These are phyloP conservation scores for Lentinus brumalis DNA, from an alignment of 768 basidiomycete species.

Conservation along the genomic window DNA sequence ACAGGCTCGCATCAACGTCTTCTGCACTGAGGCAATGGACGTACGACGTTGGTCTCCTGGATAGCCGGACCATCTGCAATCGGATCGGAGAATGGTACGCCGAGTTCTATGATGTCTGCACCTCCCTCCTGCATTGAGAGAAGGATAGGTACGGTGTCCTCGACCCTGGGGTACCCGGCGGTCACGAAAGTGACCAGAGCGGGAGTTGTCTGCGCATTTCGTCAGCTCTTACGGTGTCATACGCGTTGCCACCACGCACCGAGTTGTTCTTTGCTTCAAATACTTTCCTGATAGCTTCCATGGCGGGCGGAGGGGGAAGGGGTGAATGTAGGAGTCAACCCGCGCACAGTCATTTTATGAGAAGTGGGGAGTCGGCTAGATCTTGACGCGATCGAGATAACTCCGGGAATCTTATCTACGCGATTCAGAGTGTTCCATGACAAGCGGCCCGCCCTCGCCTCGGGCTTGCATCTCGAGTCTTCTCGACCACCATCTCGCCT, in stretches of 20 bases:
- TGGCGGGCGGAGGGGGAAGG: constrained; percentile 31
- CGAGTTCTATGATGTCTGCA: constrained; percentile 92
- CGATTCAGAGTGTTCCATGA: no score
- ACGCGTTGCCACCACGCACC: constrained; percentile 36
- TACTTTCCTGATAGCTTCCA: constrained; percentile 72
- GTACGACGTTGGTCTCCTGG: constrained; percentile 90
- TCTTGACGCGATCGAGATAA: constrained; percentile 1
- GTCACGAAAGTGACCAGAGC: constrained; percentile 90
- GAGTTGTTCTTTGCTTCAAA: constrained; percentile 66
- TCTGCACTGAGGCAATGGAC: constrained; percentile 26
- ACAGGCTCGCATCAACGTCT: not conserved
- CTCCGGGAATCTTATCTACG: constrained; percentile 20
- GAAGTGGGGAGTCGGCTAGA: constrained; percentile 4
- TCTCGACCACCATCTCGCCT: constrained; percentile 11
- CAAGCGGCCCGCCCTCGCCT: not conserved
- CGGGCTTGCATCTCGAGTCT: not conserved
- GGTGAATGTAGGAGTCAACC: constrained; percentile 14
- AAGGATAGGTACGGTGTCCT: constrained; percentile 84
- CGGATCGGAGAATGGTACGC: constrained; percentile 95
- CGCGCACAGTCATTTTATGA: constrained; percentile 19
- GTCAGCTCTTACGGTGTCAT: constrained; percentile 3
- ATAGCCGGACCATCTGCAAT: constrained; percentile 95
- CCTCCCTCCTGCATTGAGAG: constrained; percentile 94
- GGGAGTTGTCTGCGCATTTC: constrained; percentile 32
- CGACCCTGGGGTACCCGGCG: constrained; percentile 81